These are phyloP conservation scores for Phytophthora sansomeana DNA, from an alignment of 352 stramenopile genomes.

Conservation along the genomic window DNA sequence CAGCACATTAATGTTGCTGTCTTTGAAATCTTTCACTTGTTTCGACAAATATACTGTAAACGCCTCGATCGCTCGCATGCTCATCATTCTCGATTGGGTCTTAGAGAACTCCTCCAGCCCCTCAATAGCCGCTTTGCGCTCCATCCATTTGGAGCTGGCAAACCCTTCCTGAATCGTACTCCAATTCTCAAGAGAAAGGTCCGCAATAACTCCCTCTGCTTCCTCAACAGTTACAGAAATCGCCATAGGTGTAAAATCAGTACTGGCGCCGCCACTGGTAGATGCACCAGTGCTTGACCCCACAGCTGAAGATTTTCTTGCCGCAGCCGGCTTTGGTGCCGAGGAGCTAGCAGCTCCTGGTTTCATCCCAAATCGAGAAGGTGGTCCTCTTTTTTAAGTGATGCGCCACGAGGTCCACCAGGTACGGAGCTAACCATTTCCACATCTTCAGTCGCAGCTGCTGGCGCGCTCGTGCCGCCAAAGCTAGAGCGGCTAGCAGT, in stretches of 20 bases:
- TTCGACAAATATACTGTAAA: slow-evolving; percentile 77
- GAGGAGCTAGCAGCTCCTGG: slow-evolving; percentile 27
- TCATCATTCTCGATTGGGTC: slow-evolving; percentile 62
- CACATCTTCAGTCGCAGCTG: slow-evolving; percentile 34
- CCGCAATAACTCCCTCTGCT: slow-evolving; percentile 61
- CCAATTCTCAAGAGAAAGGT: slow-evolving; percentile 75
- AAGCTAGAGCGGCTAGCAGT: slow-evolving; percentile 35
- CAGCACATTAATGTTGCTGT: slow-evolving; percentile 91
- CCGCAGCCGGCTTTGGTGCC: slow-evolving; percentile 31
- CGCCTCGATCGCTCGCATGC: slow-evolving; percentile 70
- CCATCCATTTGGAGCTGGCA: slow-evolving; percentile 82
- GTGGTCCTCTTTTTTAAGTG: slow-evolving; percentile 62
- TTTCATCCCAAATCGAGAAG: slow-evolving; percentile 64
- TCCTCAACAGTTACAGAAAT: slow-evolving; percentile 75
- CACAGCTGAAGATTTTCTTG: slow-evolving; percentile 38
- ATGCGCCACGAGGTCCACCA: slow-evolving; percentile 16
- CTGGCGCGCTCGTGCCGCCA: slow-evolving; percentile 13
- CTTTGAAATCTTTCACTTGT: slow-evolving; percentile 89
- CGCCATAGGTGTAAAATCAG: slow-evolving; percentile 71
- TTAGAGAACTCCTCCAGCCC: slow-evolving; percentile 66
- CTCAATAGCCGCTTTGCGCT: slow-evolving; percentile 84
- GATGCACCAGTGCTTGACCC: slow-evolving; percentile 15
- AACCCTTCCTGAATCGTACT: slow-evolving; percentile 62
- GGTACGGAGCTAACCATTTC: slow-evolving; percentile 39
- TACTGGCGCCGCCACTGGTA: slow-evolving; percentile 31